Base-by-base conservation (phyloP, 768 basidiomycete species). In the Collybia mongolica region DNA sequence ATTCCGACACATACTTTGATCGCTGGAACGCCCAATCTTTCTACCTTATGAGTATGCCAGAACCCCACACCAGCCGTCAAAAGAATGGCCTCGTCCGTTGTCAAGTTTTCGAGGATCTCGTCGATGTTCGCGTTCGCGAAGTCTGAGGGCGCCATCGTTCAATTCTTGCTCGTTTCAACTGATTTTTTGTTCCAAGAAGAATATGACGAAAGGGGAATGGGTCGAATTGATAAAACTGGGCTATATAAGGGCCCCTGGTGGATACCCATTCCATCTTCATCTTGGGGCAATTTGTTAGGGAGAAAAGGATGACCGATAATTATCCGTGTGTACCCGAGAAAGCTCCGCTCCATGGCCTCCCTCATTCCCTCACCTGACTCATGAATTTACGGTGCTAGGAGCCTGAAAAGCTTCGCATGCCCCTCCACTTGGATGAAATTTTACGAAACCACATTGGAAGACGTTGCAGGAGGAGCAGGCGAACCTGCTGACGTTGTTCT, bases 11-110 rank as follows among this genome's bases (percentile, higher is more conserved):
- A 23, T 39, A 78, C 84, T 72, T 90, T 89, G 61, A 90, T 70
- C 8, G 84, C 79, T 32, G 88, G 90, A 47, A 92, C 71, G 2
- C 84, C 82, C 2, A 90, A 72, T 6, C 88, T 72, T 17, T 84
- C 77, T 20, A 91, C 67, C 17, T 69, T 71, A 47, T 82, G 79
- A 0, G 89, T 90, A 57, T 86, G 80, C 90, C 88, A 90, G 60
- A 86, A 86, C 14, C 88, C 87, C 17, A 84, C 84, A 15, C 88
- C 89, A 1, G 84, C 85, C 5, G 79, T 86, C 20, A 92, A 72
- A 37, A 74, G 68, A 58, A 90, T 88, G 0, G 87, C 83, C 60
- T 91, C 90, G 32, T 89, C 88, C 0, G 78, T 83, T 1, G 85
- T 86, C 53, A 91, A 68, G 49, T 80, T 71, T n/a, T 81, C 77